phyloP scores from a whole-genome alignment of 2,329 filamentous ascomycete genomes.

The Nakataea oryzae region DNA sequence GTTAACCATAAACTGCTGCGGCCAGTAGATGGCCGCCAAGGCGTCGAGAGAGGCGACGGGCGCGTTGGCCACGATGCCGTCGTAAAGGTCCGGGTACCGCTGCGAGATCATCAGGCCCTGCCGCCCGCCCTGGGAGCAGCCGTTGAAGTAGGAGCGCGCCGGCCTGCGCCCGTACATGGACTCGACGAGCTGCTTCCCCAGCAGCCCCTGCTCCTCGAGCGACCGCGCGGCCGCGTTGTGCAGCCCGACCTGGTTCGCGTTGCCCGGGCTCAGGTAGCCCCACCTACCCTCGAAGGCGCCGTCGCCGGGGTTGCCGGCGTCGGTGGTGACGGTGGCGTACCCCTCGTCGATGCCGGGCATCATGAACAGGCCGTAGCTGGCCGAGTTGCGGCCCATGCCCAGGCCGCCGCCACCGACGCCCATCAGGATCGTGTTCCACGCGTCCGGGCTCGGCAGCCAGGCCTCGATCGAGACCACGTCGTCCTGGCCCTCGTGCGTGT shows the following conservation, averaged over 20 bases:
- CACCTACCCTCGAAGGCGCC: slow-evolving; percentile 5
- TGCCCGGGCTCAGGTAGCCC: slow-evolving; percentile 13
- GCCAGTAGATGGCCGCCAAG: slow-evolving; percentile 13
- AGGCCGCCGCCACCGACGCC: slow-evolving; percentile 21
- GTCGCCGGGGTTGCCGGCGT: slow-evolving; percentile 10
- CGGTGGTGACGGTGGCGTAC: slow-evolving; percentile 18
- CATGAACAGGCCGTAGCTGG: neutral
- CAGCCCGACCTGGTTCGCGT: slow-evolving; percentile 12
- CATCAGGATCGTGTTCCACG: slow-evolving; percentile 21
- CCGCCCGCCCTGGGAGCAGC: slow-evolving; percentile 42
- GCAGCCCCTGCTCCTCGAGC: slow-evolving; percentile 19
- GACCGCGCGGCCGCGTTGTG: slow-evolving; percentile 12
- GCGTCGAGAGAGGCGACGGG: slow-evolving; percentile 15
- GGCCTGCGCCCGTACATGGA: slow-evolving; percentile 27
- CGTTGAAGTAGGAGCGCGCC: slow-evolving; percentile 34
- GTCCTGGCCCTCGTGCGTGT: slow-evolving; percentile 22
- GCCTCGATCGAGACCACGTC: slow-evolving; percentile 21
- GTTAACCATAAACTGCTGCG: slow-evolving; percentile 19
- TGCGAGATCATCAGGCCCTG: slow-evolving; percentile 39
- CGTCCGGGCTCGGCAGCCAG: slow-evolving; percentile 17
- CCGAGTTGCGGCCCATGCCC: slow-evolving; percentile 12
- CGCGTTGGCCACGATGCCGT: slow-evolving; percentile 33
- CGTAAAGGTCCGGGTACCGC: slow-evolving; percentile 37
- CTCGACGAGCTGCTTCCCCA: slow-evolving; percentile 31
- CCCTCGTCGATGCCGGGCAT: slow-evolving; percentile 4